phyloP scores from a whole-genome alignment of 1,139 yeast species.

The Debaryomyces psychrophilus region DNA sequence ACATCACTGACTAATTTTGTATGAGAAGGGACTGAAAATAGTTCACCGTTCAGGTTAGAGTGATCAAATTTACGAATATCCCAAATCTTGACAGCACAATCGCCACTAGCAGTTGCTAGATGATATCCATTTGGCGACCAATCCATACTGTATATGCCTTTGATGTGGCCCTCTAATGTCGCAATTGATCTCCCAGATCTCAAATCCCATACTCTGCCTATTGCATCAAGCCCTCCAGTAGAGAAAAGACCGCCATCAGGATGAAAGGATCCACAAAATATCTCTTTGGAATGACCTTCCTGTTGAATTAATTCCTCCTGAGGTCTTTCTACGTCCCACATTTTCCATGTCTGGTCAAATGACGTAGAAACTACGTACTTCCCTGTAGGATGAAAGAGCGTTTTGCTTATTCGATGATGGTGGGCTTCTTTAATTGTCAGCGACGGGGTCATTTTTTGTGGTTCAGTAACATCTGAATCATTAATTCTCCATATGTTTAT shows the following conservation, averaged over 20 bases:
- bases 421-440: conserved; percentile 41
- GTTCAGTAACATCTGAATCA: conserved; percentile 12
- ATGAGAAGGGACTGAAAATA: conserved; percentile 74
- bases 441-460: conserved; percentile 18
- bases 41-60: conserved; percentile 30
- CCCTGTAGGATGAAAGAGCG: conserved; percentile 68
- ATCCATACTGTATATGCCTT: conserved; percentile 70
- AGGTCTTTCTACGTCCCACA: conserved; percentile 69
- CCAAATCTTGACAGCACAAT: conserved; percentile 82
- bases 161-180: conserved; percentile 66
- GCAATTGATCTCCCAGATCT: conserved; percentile 73
- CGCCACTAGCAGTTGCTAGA: conserved; percentile 84
- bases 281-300: conserved; percentile 85
- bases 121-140: conserved; percentile 81
- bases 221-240: conserved; percentile 80
- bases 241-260: conserved; percentile 77
- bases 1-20: conserved; percentile 71
- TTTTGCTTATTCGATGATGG: conserved; percentile 59
- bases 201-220: conserved; percentile 82
- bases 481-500: conserved; percentile 49
- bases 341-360: conserved; percentile 84
- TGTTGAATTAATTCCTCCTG: conserved; percentile 48
- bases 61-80: conserved; percentile 59
- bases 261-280: conserved; percentile 66
- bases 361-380: conserved; percentile 69